These are phyloP conservation scores for Alternaria consortialis DNA, from an alignment of 2,329 filamentous ascomycete species.

Conservation along the genomic window DNA sequence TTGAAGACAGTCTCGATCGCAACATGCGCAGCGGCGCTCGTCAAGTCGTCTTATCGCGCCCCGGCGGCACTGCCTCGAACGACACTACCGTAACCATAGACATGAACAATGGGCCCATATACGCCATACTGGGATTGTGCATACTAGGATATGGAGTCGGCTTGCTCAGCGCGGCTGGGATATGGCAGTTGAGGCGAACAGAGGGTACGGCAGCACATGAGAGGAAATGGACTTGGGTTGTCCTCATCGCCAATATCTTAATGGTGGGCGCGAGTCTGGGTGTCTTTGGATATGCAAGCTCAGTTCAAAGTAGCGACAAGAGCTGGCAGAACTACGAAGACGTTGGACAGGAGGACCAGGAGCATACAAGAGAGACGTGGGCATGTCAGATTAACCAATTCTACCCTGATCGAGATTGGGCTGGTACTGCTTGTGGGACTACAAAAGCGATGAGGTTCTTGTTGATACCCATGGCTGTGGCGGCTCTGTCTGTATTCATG, in stretches of 20 bases:
- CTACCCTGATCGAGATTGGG: conserved; percentile 32
- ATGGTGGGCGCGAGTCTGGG: conserved; percentile 28
- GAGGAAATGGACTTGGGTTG: conserved; percentile 38
- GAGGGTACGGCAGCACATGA: conserved; percentile 35
- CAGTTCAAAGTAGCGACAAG: conserved; percentile 23
- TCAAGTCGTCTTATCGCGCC: conserved; percentile 22
- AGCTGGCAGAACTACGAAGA: conserved; percentile 32
- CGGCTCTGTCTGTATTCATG: conserved; percentile 27
- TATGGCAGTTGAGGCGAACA: conserved; percentile 43
- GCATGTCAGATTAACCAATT: conserved; percentile 35
- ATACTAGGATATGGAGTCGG: conserved; percentile 28
- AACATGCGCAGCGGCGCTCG: conserved; percentile 20
- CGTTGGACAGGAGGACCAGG: conserved; percentile 18
- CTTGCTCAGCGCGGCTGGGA: conserved; percentile 31
- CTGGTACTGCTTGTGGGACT: conserved; percentile 34
- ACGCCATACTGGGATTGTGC: conserved; percentile 30
- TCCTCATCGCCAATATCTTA: conserved; percentile 27
- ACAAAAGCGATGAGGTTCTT: conserved; percentile 37
- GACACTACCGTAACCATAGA: conserved; percentile 23
- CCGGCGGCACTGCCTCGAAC: conserved; percentile 7
- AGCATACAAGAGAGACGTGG: conserved; percentile 40
- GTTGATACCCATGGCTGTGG: conserved; percentile 34
- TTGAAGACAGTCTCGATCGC: conserved; percentile 22
- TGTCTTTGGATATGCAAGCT: conserved; percentile 33
- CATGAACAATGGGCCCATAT: conserved; percentile 22